A percentile compares a stretch with the other conserved stretches of the same genome.
Conservation (phyloP, 306 rosid species). For the Albizia julibrissin region DNA sequence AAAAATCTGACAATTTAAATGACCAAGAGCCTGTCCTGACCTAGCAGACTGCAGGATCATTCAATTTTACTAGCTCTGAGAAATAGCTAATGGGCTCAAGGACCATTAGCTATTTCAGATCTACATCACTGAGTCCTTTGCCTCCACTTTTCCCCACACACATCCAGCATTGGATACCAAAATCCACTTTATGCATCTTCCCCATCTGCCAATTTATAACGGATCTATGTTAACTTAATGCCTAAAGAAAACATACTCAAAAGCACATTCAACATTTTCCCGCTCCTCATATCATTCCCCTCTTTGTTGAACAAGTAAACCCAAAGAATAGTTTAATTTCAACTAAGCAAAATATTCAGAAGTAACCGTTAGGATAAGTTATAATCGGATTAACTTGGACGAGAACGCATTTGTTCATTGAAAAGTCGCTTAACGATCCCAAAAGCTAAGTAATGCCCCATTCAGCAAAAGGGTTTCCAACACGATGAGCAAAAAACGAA, state of each 20-base stretch:
- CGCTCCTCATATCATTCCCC: conserved; percentile 5
- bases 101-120: conserved; percentile 2
- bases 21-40: not conserved
- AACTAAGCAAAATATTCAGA: not conserved
- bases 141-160: conserved; percentile 19
- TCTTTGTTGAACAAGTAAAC: conserved; percentile 4
- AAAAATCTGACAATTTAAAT: conserved; percentile 21
- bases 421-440: not conserved
- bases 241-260: conserved; percentile 8
- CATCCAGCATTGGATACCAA: conserved; percentile 21
- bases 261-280: conserved; percentile 3
- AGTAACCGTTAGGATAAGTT: not conserved
- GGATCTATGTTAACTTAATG: not conserved
- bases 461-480: conserved; percentile 5
- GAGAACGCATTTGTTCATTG: not conserved
- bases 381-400: not conserved
- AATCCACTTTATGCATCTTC: not conserved
- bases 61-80: conserved; percentile 3
- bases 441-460: conserved; percentile 5
- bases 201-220: conserved; percentile 7
- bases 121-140: conserved; percentile 14
- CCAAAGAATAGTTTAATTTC: not conserved
- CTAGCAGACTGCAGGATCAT: conserved; percentile 26
- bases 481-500: not conserved
- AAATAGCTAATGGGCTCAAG: not conserved